Evolutionary conservation across 2,329 filamentous ascomycete species (phyloP).

Genomic region (Thielaviopsis euricoi): DNA sequence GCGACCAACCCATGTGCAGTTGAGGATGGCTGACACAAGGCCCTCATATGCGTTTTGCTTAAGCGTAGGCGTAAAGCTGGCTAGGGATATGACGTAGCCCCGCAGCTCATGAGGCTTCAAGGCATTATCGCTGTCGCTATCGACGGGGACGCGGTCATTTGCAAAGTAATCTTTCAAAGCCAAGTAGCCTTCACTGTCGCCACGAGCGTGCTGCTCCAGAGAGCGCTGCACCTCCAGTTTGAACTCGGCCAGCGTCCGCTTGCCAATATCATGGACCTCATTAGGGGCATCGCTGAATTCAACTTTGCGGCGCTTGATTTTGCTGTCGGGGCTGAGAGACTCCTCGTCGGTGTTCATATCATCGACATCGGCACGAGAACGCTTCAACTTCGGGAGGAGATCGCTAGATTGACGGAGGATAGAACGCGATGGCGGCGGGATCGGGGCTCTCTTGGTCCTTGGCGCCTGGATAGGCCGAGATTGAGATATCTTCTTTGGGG

Average conservation of each 20-base stretch:
- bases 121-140: slow-evolving; percentile 27
- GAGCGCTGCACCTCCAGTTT: slow-evolving; percentile 38
- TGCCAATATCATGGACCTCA: slow-evolving; percentile 36
- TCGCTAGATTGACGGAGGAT: slow-evolving; percentile 30
- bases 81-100: slow-evolving; percentile 45
- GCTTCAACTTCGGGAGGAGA: slow-evolving; percentile 6
- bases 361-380: slow-evolving; percentile 12
- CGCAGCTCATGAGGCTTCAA: slow-evolving; percentile 39
- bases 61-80: slow-evolving; percentile 42
- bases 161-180: slow-evolving; percentile 42
- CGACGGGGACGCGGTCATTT: slow-evolving; percentile 26
- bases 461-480: neutral
- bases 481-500: neutral
- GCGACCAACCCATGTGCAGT: slow-evolving; percentile 47
- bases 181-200: slow-evolving; percentile 44
- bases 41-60: slow-evolving; percentile 40
- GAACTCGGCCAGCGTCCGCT: slow-evolving; percentile 35
- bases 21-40: slow-evolving; percentile 41
- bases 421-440: slow-evolving; percentile 31
- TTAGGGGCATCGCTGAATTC: slow-evolving; percentile 42
- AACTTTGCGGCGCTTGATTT: slow-evolving; percentile 42
- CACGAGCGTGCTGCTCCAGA: slow-evolving; percentile 38
- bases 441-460: slow-evolving; percentile 4
- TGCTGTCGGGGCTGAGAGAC: slow-evolving; percentile 26
- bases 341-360: slow-evolving; percentile 24